Conservation (phyloP, 2,329 filamentous ascomycete genomes). For the Arthrobotrys conoides region DNA sequence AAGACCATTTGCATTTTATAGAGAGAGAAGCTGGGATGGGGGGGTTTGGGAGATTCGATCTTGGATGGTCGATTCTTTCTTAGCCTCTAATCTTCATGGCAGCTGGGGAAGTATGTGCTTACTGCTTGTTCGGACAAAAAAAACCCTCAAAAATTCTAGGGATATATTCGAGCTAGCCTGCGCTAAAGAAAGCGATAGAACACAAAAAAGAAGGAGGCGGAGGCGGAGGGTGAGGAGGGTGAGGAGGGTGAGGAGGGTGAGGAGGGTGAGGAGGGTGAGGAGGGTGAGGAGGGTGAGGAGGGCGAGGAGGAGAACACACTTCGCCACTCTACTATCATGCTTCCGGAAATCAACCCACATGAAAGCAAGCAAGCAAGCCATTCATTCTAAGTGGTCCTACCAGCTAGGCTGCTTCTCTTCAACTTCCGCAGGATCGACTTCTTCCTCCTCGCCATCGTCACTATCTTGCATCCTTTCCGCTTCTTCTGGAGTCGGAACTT, state of each 20-base stretch:
- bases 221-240: too few relatives aligned
- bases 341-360: background rate
- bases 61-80: background rate
- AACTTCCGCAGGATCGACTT: conserved; percentile 67
- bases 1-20: too few relatives aligned
- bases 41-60: background rate
- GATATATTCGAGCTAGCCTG: conserved; percentile 28
- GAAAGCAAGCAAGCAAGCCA: conserved; percentile 1
- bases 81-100: conserved; percentile 13
- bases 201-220: background rate
- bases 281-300: too few relatives aligned
- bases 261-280: too few relatives aligned
- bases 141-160: conserved; percentile 18
- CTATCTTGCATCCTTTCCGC: conserved; percentile 72
- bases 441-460: conserved; percentile 77
- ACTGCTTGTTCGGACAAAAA: conserved; percentile 16
- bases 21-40: background rate
- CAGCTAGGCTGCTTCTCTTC: conserved; percentile 66
- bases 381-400: conserved; percentile 30
- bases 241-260: background rate
- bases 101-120: conserved; percentile 20
- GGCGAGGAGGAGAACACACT: background rate
- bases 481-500: conserved; percentile 83
- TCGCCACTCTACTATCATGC: conserved; percentile 8
- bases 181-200: conserved; percentile 26